Base-by-base conservation (phyloP, 2,329 filamentous ascomycete genomes). In the Rhynchosporium agropyri region DNA sequence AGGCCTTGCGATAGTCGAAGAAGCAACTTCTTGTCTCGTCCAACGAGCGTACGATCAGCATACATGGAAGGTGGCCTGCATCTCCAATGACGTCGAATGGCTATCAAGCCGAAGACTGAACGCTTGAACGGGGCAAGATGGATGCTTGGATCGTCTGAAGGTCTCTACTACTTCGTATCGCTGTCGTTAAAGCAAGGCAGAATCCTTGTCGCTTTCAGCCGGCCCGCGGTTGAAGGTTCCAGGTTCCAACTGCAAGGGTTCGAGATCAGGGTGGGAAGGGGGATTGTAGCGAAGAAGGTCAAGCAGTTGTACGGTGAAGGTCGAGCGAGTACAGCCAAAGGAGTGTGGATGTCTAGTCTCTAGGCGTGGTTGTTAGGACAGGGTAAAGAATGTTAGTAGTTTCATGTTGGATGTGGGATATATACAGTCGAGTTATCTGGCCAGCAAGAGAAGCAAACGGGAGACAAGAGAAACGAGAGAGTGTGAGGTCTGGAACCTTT, bases 11-110 rank as follows among this genome's bases (percentile, higher is more conserved):
- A 56, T 10, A 49, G 49, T 42, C 36, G 53, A 42, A 29, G 26
- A 57, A 29, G 38, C 13, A 43, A 54, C 42, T 38, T 43, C 36
- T n/a, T 57, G 51, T 31, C 29, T 51, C 31, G 53, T 48, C 58
- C 58, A 62, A 63, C 58, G 61, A 58, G 62, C 58, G 53, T 43
- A 20, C 28, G 63, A 64, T 65, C 60, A 65, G 38, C 45, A 65
- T 28, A 61, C 60, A 45, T 57, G 38, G 33, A 49, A 65, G 60
- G 63, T 49, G 60, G 58, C 61, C 67, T 63, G 64, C 64, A 70
- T 70, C 65, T 67, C 64, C 63, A 67, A 61, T 70, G 68, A 70
- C 67, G 68, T 69, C 50, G 51, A 40, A 26, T 46, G 40, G 36
- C 20, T 40, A 29, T 42, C 20, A 40, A 50, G 43, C 38, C 49